Base-by-base conservation (phyloP, 495 filamentous ascomycete species). In the Aspergillus homomorphus region DNA sequence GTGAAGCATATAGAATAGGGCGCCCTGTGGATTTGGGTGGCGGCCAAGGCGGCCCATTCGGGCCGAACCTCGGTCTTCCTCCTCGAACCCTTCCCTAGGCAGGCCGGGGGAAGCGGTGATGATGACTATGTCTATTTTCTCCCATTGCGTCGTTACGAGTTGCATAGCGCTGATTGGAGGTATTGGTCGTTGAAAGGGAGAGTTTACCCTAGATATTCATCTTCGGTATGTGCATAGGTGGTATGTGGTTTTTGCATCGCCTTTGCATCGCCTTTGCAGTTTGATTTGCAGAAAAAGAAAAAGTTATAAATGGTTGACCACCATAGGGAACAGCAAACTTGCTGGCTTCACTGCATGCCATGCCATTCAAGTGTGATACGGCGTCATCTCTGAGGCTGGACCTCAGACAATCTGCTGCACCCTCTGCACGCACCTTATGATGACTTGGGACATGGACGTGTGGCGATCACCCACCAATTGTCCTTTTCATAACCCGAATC, bases 401-500 rank as follows among this genome's bases (percentile, higher is more conserved):
- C 71, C 68, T 70, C 67, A 69, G 54, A 68, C 53, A 49, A 45
- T 24, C 30, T 9, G 44, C 50, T 55, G 57, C 45, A 57, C 38
- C 56, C 33, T 38, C 33, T 38, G 6, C 30, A 22, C 53, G 44
- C 48, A 44, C 49, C 43, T 62, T 56, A 62, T 33, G 52, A 33
- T 51, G 54, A 44, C 59, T 56, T 44, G 46, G 60, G 45, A 21
- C 62, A 53, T 56, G 30, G 58, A 51, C 72, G 72, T 38, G 69
- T 71, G 45, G 80, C 82, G 49, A 91, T 87, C 33, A 82, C 90
- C 93, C 94, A 98, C 94, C 94, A 98, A 78, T 98, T 98, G 63
- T 98, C 94, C 72, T 85, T 94, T 67, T 98, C 94, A 76, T 97
- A 98, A 24, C 94, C 94, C 55, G 86, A 87, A 61, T 87, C 86